Percentiles rank a stretch among this genome's conserved stretches.
phyloP scores from a whole-genome alignment of 805 yeast genomes.

The Maudiozyma pseudohumilis region DNA sequence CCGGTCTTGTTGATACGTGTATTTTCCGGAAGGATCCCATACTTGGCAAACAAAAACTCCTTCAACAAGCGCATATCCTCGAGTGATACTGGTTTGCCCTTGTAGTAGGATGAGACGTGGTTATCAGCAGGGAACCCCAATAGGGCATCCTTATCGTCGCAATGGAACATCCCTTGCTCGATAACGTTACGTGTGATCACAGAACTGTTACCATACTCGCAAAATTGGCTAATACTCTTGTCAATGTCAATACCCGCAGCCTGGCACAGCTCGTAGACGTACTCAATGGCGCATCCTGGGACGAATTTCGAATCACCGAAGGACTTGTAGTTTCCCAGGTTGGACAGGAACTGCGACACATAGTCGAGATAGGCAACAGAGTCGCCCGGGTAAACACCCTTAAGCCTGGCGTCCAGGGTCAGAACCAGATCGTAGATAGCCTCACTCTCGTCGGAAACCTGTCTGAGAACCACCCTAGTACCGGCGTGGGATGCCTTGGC shows the following conservation, averaged over 20 bases:
- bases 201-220: background rate
- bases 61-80: slow-evolving; percentile 60
- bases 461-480: slow-evolving; percentile 65
- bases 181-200: slow-evolving; percentile 30
- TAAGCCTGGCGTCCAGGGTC: slow-evolving; percentile 41
- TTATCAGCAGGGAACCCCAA: slow-evolving; percentile 76
- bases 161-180: slow-evolving; percentile 40
- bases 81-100: slow-evolving; percentile 36
- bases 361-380: slow-evolving; percentile 49
- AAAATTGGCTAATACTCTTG: slow-evolving; percentile 12
- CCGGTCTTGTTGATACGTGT: slow-evolving; percentile 56
- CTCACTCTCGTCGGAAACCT: slow-evolving; percentile 78
- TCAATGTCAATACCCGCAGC: slow-evolving; percentile 29
- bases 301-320: slow-evolving; percentile 84
- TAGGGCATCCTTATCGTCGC: slow-evolving; percentile 38
- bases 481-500: slow-evolving; percentile 81
- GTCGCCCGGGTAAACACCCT: slow-evolving; percentile 37
- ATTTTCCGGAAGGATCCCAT: slow-evolving; percentile 51
- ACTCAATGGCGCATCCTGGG: slow-evolving; percentile 45
- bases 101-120: slow-evolving; percentile 66
- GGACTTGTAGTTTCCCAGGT: slow-evolving; percentile 72
- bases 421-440: slow-evolving; percentile 61
- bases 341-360: slow-evolving; percentile 64
- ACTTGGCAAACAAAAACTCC: slow-evolving; percentile 24
- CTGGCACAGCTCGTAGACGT: slow-evolving; percentile 33